Conservation (phyloP, 768 basidiomycete genomes). For the Boletellus ananiceps region DNA sequence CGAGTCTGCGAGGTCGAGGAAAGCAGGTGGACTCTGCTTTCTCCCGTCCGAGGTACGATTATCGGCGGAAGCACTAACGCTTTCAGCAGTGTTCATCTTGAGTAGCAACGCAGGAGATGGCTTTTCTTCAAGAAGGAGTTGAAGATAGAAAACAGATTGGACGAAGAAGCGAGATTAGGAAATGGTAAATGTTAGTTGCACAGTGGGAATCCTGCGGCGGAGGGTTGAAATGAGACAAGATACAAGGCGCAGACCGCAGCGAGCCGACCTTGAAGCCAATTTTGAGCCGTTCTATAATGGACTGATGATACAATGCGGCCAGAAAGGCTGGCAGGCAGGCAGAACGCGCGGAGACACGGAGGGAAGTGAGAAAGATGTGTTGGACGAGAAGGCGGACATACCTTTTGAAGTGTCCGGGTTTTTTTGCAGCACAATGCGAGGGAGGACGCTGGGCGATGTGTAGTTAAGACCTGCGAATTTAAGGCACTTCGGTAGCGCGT, state of each 20-base stretch:
- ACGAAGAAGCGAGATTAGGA: constrained; percentile 47
- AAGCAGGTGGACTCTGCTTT: constrained; percentile 87
- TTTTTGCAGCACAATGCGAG: constrained; percentile 30
- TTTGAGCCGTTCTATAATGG: constrained; percentile 73
- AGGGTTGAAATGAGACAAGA: constrained; percentile 22
- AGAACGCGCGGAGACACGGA: constrained; percentile 24
- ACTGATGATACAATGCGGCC: constrained; percentile 79
- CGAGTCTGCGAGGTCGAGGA: constrained; percentile 90
- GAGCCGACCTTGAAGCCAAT: constrained; percentile 61
- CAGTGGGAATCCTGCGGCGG: constrained; percentile 52
- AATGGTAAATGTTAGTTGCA: constrained; percentile 57
- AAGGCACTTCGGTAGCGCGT: constrained; percentile 39
- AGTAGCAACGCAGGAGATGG: constrained; percentile 38
- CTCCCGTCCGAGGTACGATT: constrained; percentile 64
- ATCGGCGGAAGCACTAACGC: constrained; percentile 70
- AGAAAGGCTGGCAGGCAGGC: constrained; percentile 34
- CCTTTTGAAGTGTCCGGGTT: constrained; percentile 38
- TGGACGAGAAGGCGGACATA: constrained; percentile 30
- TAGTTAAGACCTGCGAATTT: constrained; percentile 34
- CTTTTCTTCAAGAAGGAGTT: constrained; percentile 49
- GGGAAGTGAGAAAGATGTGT: constrained; percentile 14
- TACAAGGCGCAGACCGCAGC: constrained; percentile 12
- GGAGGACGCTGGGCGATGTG: constrained; percentile 30
- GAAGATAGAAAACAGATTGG: constrained; percentile 52
- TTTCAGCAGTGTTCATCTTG: constrained; percentile 71